Percentiles rank a stretch among this genome's conserved stretches.
Conservation (phyloP, 2,329 filamentous ascomycete species). For the Fusarium sp. region DNA sequence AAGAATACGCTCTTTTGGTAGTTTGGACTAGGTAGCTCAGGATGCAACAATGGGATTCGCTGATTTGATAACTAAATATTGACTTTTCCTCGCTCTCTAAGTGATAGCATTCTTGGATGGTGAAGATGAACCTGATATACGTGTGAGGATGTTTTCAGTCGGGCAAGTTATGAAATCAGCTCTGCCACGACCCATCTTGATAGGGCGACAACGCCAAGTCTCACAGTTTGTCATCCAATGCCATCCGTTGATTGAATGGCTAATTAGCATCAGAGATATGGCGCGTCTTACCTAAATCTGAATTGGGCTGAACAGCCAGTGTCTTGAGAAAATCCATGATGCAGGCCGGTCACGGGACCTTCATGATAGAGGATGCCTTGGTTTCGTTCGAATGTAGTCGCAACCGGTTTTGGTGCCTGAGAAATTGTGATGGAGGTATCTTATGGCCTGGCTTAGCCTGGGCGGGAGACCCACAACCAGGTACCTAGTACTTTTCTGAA, state of each 20-base stretch:
- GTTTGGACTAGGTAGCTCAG: slow-evolving; percentile 31
- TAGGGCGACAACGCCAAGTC: not conserved
- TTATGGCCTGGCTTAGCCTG: slow-evolving; percentile 6
- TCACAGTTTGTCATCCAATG: not conserved
- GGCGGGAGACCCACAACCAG: slow-evolving; percentile 9
- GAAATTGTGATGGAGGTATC: slow-evolving; percentile 12
- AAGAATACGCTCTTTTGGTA: slow-evolving; percentile 41
- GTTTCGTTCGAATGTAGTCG: slow-evolving; percentile 8
- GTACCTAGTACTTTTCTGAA: slow-evolving; percentile 20
- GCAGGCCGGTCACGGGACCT: slow-evolving; percentile 33
- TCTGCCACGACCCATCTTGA: not conserved
- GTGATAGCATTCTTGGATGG: not conserved
- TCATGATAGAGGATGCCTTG: slow-evolving; percentile 9
- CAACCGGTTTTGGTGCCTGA: slow-evolving; percentile 37
- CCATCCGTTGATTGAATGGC: not conserved
- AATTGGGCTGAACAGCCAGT: not conserved
- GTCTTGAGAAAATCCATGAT: slow-evolving; percentile 7
- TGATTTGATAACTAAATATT: not conserved
- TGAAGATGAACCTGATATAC: not conserved
- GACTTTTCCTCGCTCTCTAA: not conserved
- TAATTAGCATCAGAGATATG: slow-evolving; percentile 1
- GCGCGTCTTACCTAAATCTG: not conserved
- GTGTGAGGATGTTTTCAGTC: not conserved
- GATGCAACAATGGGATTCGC: slow-evolving; percentile 38
- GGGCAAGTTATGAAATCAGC: not conserved